Evolutionary conservation across 2,329 filamentous ascomycete genomes (phyloP), one percentile per base, ranked within the genome.

Genomic region (Trichophaea hybrida): DNA sequence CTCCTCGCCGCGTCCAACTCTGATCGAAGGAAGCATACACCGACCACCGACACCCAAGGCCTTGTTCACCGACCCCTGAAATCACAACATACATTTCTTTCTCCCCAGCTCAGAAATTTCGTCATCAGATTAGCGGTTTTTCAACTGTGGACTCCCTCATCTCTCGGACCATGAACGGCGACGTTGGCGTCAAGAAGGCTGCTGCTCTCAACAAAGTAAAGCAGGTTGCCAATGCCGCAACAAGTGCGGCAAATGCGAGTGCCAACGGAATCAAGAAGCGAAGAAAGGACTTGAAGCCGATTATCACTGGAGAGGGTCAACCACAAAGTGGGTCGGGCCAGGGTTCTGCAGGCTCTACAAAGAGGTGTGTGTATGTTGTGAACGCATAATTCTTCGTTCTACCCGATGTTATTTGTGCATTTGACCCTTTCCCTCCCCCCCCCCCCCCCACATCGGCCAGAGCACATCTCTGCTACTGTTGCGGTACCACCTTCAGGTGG

Each of bases 241-340:
- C 68, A 55, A 70, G 76, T 71, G 75, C 74, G 40, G 55, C 49
- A 4, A 59, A 58, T 53, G 51, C 61, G 32, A 59, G 49, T 52
- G 38, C 61, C 58, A 64, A 74, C 69, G 74, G 73, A 61, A 77
- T 75, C 64, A 87, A 86, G 77, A 88, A 88, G 77, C 79, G 83
- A 70, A 83, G 84, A 76, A 88, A 88, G 57, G 64, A 66, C 33
- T 74, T 86, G 66, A 86, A 86, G 74, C 85, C 85, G 68, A 87
- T 88, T 70, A 84, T 88, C 72, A 88, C 84, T 44, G 85, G 79
- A 61, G 83, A 86, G 69, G 68, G 70, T 58, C 43, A 53, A 40
- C 58, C 58, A 67, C 59, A 57, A 70, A 70, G 67, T 68, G 65
- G 59, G 68, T 68, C 58, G 57, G 68, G 51, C 61, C 60, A 59